Evolutionary conservation across 2,329 filamentous ascomycete genomes (phyloP).

Genomic region (Aspergillus ibericus): DNA sequence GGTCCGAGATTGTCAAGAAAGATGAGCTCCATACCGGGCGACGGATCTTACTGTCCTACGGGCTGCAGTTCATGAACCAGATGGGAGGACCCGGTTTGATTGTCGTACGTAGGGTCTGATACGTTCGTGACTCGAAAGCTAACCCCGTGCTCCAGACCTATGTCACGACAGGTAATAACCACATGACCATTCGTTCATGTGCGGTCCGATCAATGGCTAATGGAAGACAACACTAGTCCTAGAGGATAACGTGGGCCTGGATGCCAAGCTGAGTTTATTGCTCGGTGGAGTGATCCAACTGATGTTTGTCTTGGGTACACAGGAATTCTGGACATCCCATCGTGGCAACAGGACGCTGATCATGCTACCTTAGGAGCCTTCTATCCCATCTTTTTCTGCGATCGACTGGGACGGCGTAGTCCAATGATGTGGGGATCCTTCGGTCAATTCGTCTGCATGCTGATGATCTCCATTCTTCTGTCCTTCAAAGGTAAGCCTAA

Average conservation of each 20-base stretch:
- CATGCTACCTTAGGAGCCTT: slow-evolving; percentile 34
- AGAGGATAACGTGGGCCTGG: slow-evolving; percentile 48
- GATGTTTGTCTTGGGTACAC: slow-evolving; percentile 31
- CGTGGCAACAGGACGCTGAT: background rate
- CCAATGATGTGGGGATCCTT: slow-evolving; percentile 41
- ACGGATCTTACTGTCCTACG: slow-evolving; percentile 50
- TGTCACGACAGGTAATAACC: slow-evolving; percentile 25
- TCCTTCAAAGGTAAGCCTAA: slow-evolving; percentile 42
- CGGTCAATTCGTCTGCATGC: slow-evolving; percentile 42
- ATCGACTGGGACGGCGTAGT: slow-evolving; percentile 41
- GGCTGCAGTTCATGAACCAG: slow-evolving; percentile 54
- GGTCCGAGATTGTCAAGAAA: slow-evolving; percentile 45
- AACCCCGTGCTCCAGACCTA: slow-evolving; percentile 21
- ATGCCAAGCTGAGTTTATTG: slow-evolving; percentile 46
- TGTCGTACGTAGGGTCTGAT: slow-evolving; percentile 34
- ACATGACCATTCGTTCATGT: background rate
- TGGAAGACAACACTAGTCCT: slow-evolving; percentile 34
- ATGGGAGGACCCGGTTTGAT: slow-evolving; percentile 51
- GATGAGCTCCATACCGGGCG: slow-evolving; percentile 47
- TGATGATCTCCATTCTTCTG: slow-evolving; percentile 43
- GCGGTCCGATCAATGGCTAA: background rate
- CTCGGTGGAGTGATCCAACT: slow-evolving; percentile 46
- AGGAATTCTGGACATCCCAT: background rate
- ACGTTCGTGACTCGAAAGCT: background rate
- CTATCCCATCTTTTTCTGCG: slow-evolving; percentile 49